Evolutionary conservation across 2,329 filamentous ascomycete species (phyloP), one percentile per base, ranked within the genome.

Genomic region (Fusarium stilboides): DNA sequence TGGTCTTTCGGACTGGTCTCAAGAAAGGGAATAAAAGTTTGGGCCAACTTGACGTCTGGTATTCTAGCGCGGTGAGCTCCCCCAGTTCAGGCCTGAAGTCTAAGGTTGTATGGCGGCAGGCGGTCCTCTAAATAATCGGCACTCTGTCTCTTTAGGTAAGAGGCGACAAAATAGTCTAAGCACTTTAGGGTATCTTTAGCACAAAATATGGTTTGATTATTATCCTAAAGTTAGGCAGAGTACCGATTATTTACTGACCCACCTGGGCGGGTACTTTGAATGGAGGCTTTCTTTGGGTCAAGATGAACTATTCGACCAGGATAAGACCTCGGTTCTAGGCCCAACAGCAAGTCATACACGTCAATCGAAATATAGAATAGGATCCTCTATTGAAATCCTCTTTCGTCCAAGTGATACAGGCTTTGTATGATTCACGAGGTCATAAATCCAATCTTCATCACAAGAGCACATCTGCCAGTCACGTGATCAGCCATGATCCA

Each of bases 91-190:
- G 77, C 77, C 77, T 78, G 76, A 79, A 75, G 73, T 77, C 71
- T 79, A 74, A 79, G 76, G 77, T 77, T 74, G 58, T 63, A 72
- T n/a, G n/a, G n/a, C n/a, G n/a, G n/a, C n/a, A n/a, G n/a, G n/a
- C n/a, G n/a, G n/a, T n/a, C n/a, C n/a, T n/a, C n/a, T n/a, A n/a
- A n/a, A n/a, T n/a, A n/a, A n/a, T n/a, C n/a, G n/a, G n/a, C n/a
- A n/a, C n/a, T n/a, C n/a, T n/a, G n/a, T n/a, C n/a, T n/a, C n/a
- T n/a, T n/a, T n/a, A n/a, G n/a, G n/a, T n/a, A n/a, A n/a, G n/a
- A n/a, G n/a, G n/a, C n/a, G n/a, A n/a, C n/a, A n/a, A n/a, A n/a
- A n/a, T n/a, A n/a, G n/a, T n/a, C n/a, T n/a, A n/a, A n/a, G n/a
- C n/a, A n/a, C n/a, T n/a, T n/a, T n/a, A n/a, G n/a, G n/a, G n/a